phyloP scores from a whole-genome alignment of 2,329 filamentous ascomycete genomes.

The Pseudogymnoascus sp. region DNA sequence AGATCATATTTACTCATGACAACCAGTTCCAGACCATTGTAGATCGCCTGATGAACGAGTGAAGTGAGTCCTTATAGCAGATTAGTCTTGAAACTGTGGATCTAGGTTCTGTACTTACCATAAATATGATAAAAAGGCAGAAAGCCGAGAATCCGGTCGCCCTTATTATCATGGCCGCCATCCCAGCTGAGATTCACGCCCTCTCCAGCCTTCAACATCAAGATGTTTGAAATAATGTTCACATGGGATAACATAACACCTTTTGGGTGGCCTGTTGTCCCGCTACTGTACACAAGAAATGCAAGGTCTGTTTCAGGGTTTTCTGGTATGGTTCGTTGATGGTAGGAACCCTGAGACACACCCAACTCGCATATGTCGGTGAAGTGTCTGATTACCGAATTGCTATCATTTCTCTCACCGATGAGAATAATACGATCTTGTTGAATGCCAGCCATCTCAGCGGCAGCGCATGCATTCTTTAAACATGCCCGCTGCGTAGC shows the following conservation, averaged over 20 bases:
- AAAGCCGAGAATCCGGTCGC: constrained; percentile 66
- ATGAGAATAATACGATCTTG: constrained; percentile 64
- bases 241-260: constrained; percentile 55
- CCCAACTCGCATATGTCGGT: constrained; percentile 54
- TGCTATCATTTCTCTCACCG: constrained; percentile 55
- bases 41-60: constrained; percentile 57
- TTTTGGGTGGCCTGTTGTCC: constrained; percentile 77
- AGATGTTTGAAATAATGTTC: constrained; percentile 18
- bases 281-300: constrained; percentile 73
- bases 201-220: constrained; percentile 45
- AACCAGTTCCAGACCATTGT: constrained; percentile 54
- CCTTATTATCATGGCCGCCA: constrained; percentile 44
- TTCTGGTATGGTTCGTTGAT: constrained; percentile 51
- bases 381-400: constrained; percentile 54
- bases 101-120: background rate
- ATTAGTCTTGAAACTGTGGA: constrained; percentile 13
- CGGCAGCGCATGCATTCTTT: constrained; percentile 55
- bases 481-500: constrained; percentile 62
- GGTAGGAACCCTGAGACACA: constrained; percentile 29
- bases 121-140: constrained; percentile 78
- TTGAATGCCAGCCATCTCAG: constrained; percentile 56
- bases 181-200: constrained; percentile 44
- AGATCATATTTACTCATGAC: constrained; percentile 75
- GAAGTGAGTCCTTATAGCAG: constrained; percentile 49
- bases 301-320: constrained; percentile 46